Percentiles rank a stretch among this genome's conserved stretches.
These are phyloP conservation scores for Podila horticola DNA, from an alignment of 192 early-diverging fungal species.

Conservation along the genomic window DNA sequence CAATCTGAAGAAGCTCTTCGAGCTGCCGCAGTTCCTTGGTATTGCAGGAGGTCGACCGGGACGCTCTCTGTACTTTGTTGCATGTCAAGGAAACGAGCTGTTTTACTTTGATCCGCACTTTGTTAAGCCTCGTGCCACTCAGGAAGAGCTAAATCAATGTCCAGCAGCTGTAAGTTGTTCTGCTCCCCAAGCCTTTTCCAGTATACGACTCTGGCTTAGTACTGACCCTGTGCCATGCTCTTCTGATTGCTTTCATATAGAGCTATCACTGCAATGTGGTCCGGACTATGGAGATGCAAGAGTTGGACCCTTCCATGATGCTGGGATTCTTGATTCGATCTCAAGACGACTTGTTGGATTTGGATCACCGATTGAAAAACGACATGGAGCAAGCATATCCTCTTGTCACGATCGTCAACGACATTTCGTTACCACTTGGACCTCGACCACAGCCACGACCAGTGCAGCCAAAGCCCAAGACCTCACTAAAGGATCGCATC, in stretches of 20 bases:
- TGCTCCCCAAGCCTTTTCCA: too few species aligned
- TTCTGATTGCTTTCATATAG: slow-evolving; percentile 1
- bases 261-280: slow-evolving; percentile 53
- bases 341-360: slow-evolving; percentile 27
- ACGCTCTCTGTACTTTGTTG: slow-evolving; percentile 56
- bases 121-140: slow-evolving; percentile 46
- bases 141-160: slow-evolving; percentile 19
- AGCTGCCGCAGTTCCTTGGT: slow-evolving; percentile 53
- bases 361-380: slow-evolving; percentile 23
- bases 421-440: background rate
- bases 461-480: background rate
- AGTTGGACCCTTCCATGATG: slow-evolving; percentile 57
- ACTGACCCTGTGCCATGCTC: too few species aligned
- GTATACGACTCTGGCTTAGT: too few species aligned
- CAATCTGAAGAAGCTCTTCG: slow-evolving; percentile 39
- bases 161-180: slow-evolving; percentile 27
- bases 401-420: slow-evolving; percentile 16
- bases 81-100: slow-evolving; percentile 50
- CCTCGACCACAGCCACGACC: background rate
- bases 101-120: slow-evolving; percentile 56
- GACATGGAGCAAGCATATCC: slow-evolving; percentile 32
- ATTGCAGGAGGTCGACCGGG: slow-evolving; percentile 54
- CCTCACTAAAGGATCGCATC: too few species aligned
- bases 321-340: slow-evolving; percentile 53
- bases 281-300: slow-evolving; percentile 49